Evolutionary conservation across 163 green algal species (phyloP).

Genomic region (Chlorella variabilis): DNA sequence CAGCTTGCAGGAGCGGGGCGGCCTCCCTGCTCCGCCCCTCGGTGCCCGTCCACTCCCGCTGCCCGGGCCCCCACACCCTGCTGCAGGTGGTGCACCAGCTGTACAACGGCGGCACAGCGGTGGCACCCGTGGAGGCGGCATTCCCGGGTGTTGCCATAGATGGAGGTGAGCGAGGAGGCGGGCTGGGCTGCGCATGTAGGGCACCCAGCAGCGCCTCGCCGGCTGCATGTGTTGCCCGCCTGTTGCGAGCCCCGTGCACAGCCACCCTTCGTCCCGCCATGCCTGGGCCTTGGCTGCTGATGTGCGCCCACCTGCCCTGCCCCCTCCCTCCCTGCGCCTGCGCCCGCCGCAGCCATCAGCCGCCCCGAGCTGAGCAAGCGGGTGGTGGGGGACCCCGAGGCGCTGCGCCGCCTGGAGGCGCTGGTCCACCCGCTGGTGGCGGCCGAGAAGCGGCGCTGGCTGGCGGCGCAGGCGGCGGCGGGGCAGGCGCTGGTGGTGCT

Average conservation of each 20-base stretch:
- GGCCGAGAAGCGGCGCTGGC: slow-evolving; percentile 7
- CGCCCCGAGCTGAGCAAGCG: slow-evolving; percentile 56
- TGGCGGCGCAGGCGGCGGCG: neutral
- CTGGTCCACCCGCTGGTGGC: slow-evolving; percentile 86
- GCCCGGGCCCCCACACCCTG: too few relatives aligned
- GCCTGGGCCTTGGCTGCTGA: too few relatives aligned
- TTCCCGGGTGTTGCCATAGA: slow-evolving; percentile 68
- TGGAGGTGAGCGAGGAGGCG: slow-evolving; percentile 19
- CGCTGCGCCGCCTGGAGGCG: slow-evolving; percentile 72
- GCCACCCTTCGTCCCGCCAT: neutral
- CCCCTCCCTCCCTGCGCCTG: neutral
- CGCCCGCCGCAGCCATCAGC: slow-evolving; percentile 59
- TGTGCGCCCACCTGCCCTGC: too few relatives aligned
- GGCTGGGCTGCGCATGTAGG: neutral
- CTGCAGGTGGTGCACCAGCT: slow-evolving; percentile 82
- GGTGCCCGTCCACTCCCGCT: slow-evolving; percentile 1
- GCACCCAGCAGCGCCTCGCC: neutral
- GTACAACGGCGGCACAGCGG: slow-evolving; percentile 81
- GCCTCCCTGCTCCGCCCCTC: neutral
- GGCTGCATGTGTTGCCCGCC: neutral
- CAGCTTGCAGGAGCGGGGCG: neutral
- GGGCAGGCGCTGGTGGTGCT: slow-evolving; percentile 58
- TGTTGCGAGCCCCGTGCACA: neutral
- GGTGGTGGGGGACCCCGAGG: slow-evolving; percentile 68
- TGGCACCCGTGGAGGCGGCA: slow-evolving; percentile 54